These are phyloP conservation scores for Tulasnella sp. DNA, from an alignment of 768 basidiomycete species.

Conservation along the genomic window DNA sequence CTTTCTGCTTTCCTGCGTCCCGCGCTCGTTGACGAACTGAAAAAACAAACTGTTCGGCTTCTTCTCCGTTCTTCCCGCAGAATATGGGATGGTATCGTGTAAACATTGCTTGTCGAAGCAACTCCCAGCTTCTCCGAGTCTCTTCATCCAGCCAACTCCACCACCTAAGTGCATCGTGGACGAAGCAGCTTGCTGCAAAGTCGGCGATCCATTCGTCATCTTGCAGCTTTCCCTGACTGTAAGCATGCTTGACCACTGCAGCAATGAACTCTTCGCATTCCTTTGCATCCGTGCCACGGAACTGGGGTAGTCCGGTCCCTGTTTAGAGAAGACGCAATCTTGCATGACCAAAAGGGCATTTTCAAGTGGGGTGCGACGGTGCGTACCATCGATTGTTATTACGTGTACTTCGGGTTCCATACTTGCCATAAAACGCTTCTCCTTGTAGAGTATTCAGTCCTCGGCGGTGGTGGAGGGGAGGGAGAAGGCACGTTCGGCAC, in stretches of 20 bases:
- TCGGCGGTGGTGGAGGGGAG: too few species aligned
- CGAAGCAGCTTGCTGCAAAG: background rate
- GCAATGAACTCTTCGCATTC: background rate
- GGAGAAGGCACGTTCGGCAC: too few species aligned
- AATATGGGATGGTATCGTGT: background rate
- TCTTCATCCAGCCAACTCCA: background rate
- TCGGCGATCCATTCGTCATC: background rate
- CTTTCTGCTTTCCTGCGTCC: background rate
- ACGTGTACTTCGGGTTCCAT: too few species aligned
- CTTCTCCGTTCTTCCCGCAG: background rate
- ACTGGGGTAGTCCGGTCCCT: background rate
- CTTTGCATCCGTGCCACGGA: background rate
- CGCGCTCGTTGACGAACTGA: background rate
- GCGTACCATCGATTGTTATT: too few species aligned
- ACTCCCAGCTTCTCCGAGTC: background rate
- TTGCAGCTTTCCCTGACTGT: conserved; percentile 10
- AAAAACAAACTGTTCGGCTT: background rate
- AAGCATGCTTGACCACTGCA: background rate
- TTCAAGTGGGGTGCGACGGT: too few species aligned
- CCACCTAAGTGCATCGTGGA: background rate
- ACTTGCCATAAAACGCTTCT: too few species aligned
- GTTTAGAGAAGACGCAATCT: too few species aligned
- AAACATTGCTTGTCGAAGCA: background rate
- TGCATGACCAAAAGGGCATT: too few species aligned
- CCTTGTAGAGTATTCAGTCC: too few species aligned